phyloP scores from a whole-genome alignment of 345 rosid species.

The Euphorbia lathyris region DNA sequence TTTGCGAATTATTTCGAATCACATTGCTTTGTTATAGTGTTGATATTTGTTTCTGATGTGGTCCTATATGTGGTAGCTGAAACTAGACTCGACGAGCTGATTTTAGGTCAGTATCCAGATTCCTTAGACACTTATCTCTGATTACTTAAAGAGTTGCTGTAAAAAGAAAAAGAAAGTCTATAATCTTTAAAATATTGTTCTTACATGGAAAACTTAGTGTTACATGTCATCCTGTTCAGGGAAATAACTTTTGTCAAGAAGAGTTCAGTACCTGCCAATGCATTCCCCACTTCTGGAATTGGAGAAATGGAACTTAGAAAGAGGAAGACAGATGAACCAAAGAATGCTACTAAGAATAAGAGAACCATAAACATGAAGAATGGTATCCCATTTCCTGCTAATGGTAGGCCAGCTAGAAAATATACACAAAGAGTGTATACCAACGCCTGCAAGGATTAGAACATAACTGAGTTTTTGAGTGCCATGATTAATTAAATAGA shows the following conservation, averaged over 20 bases:
- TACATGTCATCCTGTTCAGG: not conserved
- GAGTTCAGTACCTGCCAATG: conserved; percentile 33
- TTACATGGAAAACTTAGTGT: not conserved
- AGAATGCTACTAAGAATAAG: conserved; percentile 27
- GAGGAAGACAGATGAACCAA: conserved; percentile 33
- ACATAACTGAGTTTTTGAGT: conserved; percentile 10
- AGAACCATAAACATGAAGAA: conserved; percentile 25
- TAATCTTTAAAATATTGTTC: not conserved
- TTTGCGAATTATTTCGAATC: not conserved
- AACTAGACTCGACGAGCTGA: too few relatives aligned
- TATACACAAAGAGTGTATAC: conserved; percentile 23
- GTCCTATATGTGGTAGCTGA: not conserved
- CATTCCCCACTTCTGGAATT: conserved; percentile 38
- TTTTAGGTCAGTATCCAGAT: too few relatives aligned
- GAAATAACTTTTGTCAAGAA: not conserved
- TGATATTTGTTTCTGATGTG: not conserved
- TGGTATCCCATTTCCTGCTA: conserved; percentile 23
- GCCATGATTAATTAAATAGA: not conserved
- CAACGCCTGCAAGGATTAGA: conserved; percentile 28
- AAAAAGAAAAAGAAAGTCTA: too few relatives aligned
- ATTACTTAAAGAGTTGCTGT: too few relatives aligned
- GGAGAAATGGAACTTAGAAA: conserved; percentile 31
- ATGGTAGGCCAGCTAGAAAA: conserved; percentile 30
- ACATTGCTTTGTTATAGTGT: not conserved
- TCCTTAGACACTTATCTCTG: too few relatives aligned